Base-by-base conservation (phyloP, 345 rosid species). In the Geranium rotundifolium region DNA sequence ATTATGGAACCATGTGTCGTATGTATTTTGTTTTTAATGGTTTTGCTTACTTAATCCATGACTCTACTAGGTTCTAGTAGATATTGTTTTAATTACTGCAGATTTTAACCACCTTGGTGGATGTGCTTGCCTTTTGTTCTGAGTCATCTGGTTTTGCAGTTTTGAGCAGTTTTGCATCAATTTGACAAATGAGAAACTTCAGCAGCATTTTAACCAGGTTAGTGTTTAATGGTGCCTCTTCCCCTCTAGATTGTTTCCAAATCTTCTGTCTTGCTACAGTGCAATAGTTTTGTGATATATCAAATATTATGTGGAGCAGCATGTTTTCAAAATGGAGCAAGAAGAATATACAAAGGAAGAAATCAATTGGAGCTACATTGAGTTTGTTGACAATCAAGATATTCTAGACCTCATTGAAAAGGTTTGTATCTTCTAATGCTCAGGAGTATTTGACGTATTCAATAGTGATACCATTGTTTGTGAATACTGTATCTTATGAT, bases 251-350 rank as follows among this genome's bases (percentile, higher is more conserved):
- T 56, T 69, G 17, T 62, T 19, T 57, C 65, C 62, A 66, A 56
- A 39, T 63, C 19, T 54, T 46, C 61, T 68, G 59, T 54, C 31
- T 66, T 58, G 80, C 56, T 72, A 69, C 55, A 17, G 54, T 46
- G 13, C 16, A 46, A 46, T 46, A 46, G 52, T 46, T 46, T 57
- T 57, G 17, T 57, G 41, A 19, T 1, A 16, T 16, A 10, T 39
- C 49, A 19, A 23, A 17, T 46, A 37, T 60, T 73, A 17, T 20
- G 19, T 18, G 71, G 60, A 31, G 64, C 96, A 93, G 99, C 99
- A 93, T 63, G 99, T 93, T 67, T 93, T 93, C 79, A 93, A 93
- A 83, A 90, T 93, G 99, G 99, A 92, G 81, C 99, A 93, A 88
- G 99, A 92, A 73, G 98, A 92, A 72, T 89, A 92, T 75, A 86